These are phyloP conservation scores for Colletotrichum sidae DNA, from an alignment of 2,329 filamentous ascomycete genomes.

Conservation along the genomic window DNA sequence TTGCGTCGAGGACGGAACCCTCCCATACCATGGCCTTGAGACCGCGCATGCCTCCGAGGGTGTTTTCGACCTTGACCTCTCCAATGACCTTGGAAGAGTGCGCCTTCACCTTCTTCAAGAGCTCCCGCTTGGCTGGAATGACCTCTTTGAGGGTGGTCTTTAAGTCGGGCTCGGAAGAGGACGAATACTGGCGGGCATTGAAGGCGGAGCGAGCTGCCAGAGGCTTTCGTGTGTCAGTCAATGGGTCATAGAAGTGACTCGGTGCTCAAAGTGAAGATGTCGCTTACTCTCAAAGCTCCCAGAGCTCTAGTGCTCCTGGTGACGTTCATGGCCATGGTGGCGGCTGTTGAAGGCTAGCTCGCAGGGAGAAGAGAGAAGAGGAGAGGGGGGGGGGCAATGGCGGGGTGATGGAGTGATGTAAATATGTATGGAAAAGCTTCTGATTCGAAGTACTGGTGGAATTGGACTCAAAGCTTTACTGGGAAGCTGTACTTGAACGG, in stretches of 20 bases:
- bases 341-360: conserved; percentile 6
- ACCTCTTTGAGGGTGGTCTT: conserved; percentile 86
- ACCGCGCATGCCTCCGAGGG: conserved; percentile 95
- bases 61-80: conserved; percentile 93
- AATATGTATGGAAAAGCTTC: not conserved
- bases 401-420: not conserved
- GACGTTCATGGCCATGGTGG: conserved; percentile 73
- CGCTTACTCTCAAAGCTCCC: conserved; percentile 71
- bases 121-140: conserved; percentile 93
- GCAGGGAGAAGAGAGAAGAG: conserved; percentile 9
- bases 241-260: no score
- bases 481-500: no score
- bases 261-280: no score
- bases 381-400: conserved; percentile 9
- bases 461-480: no score
- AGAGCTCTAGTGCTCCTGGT: conserved; percentile 72
- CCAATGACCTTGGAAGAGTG: conserved; percentile 86
- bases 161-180: conserved; percentile 84
- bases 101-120: conserved; percentile 93
- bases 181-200: conserved; percentile 65
- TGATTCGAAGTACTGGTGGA: not conserved
- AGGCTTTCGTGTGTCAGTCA: conserved; percentile 31
- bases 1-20: conserved; percentile 93
- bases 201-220: conserved; percentile 44
- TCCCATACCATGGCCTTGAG: conserved; percentile 99